Evolutionary conservation across 169 alveolate species (phyloP).

Genomic region (Plasmodium gaboni): DNA sequence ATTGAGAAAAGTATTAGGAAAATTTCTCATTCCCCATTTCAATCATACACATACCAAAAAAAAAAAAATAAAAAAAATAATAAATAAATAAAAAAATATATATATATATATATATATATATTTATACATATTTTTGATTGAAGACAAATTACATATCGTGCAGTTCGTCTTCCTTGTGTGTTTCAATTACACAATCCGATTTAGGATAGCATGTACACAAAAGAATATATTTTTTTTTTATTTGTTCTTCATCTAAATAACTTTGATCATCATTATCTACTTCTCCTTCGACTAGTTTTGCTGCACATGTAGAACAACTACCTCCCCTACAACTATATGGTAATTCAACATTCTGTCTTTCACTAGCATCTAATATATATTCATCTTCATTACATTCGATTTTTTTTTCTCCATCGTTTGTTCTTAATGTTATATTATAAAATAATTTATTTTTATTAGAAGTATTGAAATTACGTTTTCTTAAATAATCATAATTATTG

Average conservation of each 20-base stretch:
- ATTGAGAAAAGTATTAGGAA: no score
- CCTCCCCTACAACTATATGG: slow-evolving; percentile 92
- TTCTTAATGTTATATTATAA: slow-evolving; percentile 71
- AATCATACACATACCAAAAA: no score
- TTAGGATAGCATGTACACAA: slow-evolving; percentile 89
- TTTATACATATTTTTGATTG: background rate
- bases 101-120: no score
- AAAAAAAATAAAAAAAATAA: no score
- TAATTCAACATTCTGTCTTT: slow-evolving; percentile 88
- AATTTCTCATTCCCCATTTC: background rate
- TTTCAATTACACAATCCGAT: slow-evolving; percentile 88
- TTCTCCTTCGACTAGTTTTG: slow-evolving; percentile 84
- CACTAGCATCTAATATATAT: slow-evolving; percentile 90
- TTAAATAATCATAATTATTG: background rate
- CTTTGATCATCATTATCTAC: slow-evolving; percentile 89
- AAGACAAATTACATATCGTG: slow-evolving; percentile 45
- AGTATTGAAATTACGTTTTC: slow-evolving; percentile 29
- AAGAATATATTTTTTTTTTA: slow-evolving; percentile 84
- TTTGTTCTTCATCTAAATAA: slow-evolving; percentile 85
- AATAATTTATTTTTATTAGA: slow-evolving; percentile 37
- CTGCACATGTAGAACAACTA: slow-evolving; percentile 92
- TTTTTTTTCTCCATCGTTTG: slow-evolving; percentile 83
- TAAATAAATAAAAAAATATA: no score
- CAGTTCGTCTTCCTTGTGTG: slow-evolving; percentile 89
- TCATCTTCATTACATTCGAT: slow-evolving; percentile 89